phyloP scores from a whole-genome alignment of 441 rosid species.

The Syzygium malaccense region DNA sequence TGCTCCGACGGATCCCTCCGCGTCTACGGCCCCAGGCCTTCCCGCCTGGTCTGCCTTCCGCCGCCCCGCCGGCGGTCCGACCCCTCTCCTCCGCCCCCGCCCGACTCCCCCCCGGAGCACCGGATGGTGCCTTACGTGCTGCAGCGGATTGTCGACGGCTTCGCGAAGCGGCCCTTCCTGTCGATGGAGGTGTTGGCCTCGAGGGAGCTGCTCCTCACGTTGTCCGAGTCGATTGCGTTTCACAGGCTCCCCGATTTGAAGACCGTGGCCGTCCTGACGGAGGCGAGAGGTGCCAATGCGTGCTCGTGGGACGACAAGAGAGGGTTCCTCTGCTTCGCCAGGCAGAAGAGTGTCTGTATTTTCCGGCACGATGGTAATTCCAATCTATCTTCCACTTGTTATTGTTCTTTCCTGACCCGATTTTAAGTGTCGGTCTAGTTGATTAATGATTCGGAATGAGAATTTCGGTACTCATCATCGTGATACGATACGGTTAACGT shows the following conservation, averaged over 20 bases:
- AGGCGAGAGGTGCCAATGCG: constrained; percentile 91
- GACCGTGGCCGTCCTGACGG: constrained; percentile 78
- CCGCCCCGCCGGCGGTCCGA: neutral
- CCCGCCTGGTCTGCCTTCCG: neutral
- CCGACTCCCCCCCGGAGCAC: constrained; percentile 39
- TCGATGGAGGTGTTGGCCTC: constrained; percentile 73
- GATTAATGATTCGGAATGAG: neutral
- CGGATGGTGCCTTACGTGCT: constrained; percentile 50
- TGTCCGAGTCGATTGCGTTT: constrained; percentile 86
- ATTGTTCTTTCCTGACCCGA: neutral
- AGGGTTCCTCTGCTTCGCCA: constrained; percentile 86
- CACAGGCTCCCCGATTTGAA: constrained; percentile 83
- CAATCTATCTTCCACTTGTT: neutral
- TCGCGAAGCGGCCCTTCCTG: constrained; percentile 65
- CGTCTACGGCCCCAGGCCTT: constrained; percentile 33
- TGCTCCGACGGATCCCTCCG: constrained; percentile 94
- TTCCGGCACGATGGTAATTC: constrained; percentile 85
- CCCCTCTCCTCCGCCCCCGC: constrained; percentile 20
- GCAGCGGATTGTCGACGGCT: constrained; percentile 55
- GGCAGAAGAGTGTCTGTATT: constrained; percentile 85
- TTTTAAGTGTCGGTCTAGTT: neutral
- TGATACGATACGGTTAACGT: too few species aligned
- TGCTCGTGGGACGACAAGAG: constrained; percentile 89
- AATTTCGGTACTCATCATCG: neutral
- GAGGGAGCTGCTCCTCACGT: constrained; percentile 73